Evolutionary conservation across 768 basidiomycete species (phyloP), one percentile per base, ranked within the genome.

Genomic region (Nidularia pulvinata): DNA sequence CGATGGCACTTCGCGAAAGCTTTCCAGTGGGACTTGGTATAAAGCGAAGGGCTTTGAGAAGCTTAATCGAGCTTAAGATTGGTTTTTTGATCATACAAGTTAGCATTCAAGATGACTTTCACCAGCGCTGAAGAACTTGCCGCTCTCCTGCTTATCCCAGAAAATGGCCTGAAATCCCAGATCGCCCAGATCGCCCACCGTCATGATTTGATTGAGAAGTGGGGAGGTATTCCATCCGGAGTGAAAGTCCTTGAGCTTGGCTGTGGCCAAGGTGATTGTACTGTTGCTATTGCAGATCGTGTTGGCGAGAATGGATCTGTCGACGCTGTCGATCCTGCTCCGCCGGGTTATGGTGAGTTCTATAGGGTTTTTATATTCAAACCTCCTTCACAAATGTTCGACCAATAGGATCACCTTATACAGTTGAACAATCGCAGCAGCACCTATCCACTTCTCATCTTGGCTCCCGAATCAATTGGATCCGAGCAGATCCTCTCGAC

Each of bases 211-310:
- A 11, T 47, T 30, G 46, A 47, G 10, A 22, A 11, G 25, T 47
- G 46, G 11, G 46, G 46, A 10, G 46, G 46, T 30, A 47, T 47
- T 30, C 46, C 46, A 16, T 9, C 10, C 1, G 46, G 46, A 11
- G 10, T 19, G 14, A 47, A 30, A 47, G 64, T 77, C 5, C 60
- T 77, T 1, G 75, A 77, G 53, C 57, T 77, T 1, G 75, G 75
- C 5, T 75, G 73, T 53, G 75, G 74, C 2, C 75, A 75, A 50
- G 75, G 75, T 13, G 74, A 76, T 52, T 68, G 65, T 49, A 76
- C 75, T 1, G 62, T 65, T 19, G 69, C 61, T 5, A 62, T 77
- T 7, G 74, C 73, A 14, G 58, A 59, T 11, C 61, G 63, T 1
- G 72, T 77, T 7, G 75, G 74, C 2, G 54, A 55, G 1, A 52